These are phyloP conservation scores for Schizonepeta tenuifolia DNA, from an alignment of 257 asterid genomes.

Conservation along the genomic window DNA sequence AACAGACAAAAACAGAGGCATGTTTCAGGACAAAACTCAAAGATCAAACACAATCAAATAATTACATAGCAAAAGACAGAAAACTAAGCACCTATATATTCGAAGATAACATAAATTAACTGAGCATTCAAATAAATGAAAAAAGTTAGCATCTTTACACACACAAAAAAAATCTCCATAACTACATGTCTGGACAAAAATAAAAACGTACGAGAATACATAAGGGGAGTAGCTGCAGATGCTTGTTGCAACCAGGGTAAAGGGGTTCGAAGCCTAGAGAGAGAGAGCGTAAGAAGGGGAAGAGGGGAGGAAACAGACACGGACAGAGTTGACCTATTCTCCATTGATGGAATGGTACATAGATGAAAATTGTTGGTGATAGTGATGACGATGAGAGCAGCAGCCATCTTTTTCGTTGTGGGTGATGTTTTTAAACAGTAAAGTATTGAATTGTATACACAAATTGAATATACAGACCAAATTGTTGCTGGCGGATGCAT, in stretches of 20 bases:
- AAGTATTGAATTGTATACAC: constrained; percentile 41
- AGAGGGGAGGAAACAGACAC: constrained; percentile 13
- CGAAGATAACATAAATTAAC: neutral
- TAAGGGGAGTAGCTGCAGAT: constrained; percentile 20
- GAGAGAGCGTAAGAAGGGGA: constrained; percentile 22
- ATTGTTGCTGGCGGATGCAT: constrained; percentile 32
- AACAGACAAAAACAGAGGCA: constrained; percentile 17
- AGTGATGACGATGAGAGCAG: constrained; percentile 44
- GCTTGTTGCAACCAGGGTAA: constrained; percentile 19
- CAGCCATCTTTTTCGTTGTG: constrained; percentile 47
- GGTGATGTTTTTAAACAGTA: constrained; percentile 34
- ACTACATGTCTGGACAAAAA: neutral
- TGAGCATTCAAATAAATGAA: neutral
- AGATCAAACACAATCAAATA: constrained; percentile 25
- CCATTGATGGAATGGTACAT: constrained; percentile 38
- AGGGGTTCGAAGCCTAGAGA: constrained; percentile 32
- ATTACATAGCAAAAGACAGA: constrained; percentile 29
- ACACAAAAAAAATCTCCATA: neutral
- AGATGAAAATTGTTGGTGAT: constrained; percentile 36
- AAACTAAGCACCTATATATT: neutral
- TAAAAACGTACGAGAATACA: constrained; percentile 18
- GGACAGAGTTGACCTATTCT: constrained; percentile 48
- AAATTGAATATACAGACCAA: constrained; percentile 32
- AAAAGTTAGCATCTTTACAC: neutral
- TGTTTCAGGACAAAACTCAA: constrained; percentile 28